Conservation (phyloP, 257 asterid genomes). For the Craterostigma plantagineum region DNA sequence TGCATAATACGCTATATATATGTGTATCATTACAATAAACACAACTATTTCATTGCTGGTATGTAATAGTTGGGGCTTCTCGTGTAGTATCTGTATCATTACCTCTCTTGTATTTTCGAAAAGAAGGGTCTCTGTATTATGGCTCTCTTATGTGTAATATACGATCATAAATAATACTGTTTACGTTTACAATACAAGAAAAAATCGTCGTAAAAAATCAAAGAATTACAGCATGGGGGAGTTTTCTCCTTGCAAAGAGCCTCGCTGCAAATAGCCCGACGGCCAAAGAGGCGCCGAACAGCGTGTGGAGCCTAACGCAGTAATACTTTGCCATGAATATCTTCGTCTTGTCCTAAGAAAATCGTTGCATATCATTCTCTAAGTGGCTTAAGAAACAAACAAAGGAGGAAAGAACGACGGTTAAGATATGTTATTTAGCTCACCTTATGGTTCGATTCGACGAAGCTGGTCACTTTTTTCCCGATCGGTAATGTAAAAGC, state of each 20-base stretch:
- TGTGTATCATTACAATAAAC: no score
- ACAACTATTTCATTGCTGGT: no score
- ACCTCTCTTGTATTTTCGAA: no score
- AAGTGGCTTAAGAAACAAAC: not conserved
- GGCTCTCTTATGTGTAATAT: no score
- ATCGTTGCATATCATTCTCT: not conserved
- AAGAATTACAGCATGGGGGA: constrained; percentile 9
- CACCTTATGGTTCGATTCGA: constrained; percentile 35
- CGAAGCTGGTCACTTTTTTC: constrained; percentile 23
- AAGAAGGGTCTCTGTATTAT: no score
- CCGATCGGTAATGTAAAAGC: constrained; percentile 41
- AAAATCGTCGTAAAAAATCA: no score
- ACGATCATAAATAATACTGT: no score
- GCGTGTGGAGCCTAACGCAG: constrained; percentile 46
- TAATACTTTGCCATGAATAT: constrained; percentile 51
- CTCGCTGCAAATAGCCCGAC: constrained; percentile 41
- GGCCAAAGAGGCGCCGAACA: constrained; percentile 42
- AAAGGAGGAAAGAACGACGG: no score
- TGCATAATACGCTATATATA: no score
- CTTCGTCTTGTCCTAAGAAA: constrained; percentile 33
- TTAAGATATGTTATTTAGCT: not conserved
- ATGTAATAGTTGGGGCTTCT: no score
- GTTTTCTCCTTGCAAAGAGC: constrained; percentile 12
- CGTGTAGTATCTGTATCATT: no score
- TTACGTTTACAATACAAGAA: no score